A percentile compares a stretch with the other conserved stretches of the same genome.
Conservation (phyloP, 441 rosid genomes). For the Pelargonium citronellum region DNA sequence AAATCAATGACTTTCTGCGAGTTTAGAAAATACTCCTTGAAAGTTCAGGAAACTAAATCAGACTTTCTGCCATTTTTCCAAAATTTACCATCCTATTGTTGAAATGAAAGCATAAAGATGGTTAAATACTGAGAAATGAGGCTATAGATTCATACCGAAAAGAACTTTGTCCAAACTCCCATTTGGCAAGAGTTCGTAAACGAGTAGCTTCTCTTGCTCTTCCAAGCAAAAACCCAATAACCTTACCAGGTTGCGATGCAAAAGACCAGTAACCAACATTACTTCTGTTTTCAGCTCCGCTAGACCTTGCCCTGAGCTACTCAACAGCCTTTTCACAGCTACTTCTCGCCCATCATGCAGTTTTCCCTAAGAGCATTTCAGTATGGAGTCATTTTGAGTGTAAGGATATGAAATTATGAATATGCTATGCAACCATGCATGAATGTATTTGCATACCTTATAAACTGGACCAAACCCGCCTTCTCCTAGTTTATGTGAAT, state of each 20-base stretch:
- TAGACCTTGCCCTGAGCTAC: slow-evolving; percentile 18
- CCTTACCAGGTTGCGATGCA: slow-evolving; percentile 17
- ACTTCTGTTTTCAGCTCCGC: slow-evolving; percentile 29
- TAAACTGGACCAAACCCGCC: slow-evolving; percentile 39
- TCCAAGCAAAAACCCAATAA: slow-evolving; percentile 30
- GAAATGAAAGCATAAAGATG: too few species aligned
- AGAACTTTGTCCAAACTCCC: slow-evolving; percentile 26
- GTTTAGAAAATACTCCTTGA: too few species aligned
- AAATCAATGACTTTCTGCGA: too few species aligned
- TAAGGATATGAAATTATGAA: too few species aligned
- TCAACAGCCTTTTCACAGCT: slow-evolving; percentile 19
- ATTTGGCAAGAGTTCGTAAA: slow-evolving; percentile 26
- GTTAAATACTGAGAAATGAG: too few species aligned
- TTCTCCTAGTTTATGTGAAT: slow-evolving; percentile 32
- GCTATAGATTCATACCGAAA: not conserved
- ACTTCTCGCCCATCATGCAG: slow-evolving; percentile 11
- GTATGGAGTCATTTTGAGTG: not conserved
- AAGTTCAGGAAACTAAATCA: too few species aligned
- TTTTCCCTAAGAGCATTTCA: slow-evolving; percentile 7
- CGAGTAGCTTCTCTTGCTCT: slow-evolving; percentile 33
- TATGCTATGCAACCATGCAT: too few species aligned
- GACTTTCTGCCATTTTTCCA: too few species aligned
- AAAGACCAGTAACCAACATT: slow-evolving; percentile 8
- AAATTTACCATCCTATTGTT: too few species aligned
- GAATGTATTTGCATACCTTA: slow-evolving; percentile 21